Evolutionary conservation across 176 grass and related monocot genomes (phyloP).

Genomic region (Musa acuminata): DNA sequence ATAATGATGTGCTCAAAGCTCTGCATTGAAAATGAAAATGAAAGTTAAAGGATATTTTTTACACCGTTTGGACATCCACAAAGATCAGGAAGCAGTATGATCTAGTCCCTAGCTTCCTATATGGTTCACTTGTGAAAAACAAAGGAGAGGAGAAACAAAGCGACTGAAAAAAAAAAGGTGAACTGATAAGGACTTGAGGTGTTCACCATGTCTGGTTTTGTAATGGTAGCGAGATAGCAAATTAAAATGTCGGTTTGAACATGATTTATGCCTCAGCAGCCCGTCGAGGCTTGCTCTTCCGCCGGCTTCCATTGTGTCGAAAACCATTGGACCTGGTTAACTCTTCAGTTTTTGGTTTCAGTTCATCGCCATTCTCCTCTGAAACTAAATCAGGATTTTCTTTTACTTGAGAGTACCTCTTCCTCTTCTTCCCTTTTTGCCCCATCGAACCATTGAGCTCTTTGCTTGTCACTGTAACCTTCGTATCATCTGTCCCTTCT

Average conservation of each 20-base stretch:
- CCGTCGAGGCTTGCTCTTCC: conserved; percentile 61
- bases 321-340: conserved; percentile 41
- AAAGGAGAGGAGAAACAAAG: neutral
- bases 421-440: conserved; percentile 38
- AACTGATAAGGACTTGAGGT: neutral
- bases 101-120: neutral
- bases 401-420: conserved; percentile 28
- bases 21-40: neutral
- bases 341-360: conserved; percentile 44
- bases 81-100: neutral
- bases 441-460: conserved; percentile 4
- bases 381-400: conserved; percentile 34
- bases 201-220: neutral
- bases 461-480: conserved; percentile 22
- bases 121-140: neutral
- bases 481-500: conserved; percentile 28
- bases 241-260: conserved; percentile 28
- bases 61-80: neutral
- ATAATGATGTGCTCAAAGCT: neutral
- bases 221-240: neutral
- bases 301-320: conserved; percentile 59
- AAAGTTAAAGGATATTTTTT: neutral
- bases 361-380: conserved; percentile 31
- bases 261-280: conserved; percentile 56
- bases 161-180: neutral